Base-by-base conservation (phyloP, 1,284 basidiomycete genomes). In the Trichosporon sp. region DNA sequence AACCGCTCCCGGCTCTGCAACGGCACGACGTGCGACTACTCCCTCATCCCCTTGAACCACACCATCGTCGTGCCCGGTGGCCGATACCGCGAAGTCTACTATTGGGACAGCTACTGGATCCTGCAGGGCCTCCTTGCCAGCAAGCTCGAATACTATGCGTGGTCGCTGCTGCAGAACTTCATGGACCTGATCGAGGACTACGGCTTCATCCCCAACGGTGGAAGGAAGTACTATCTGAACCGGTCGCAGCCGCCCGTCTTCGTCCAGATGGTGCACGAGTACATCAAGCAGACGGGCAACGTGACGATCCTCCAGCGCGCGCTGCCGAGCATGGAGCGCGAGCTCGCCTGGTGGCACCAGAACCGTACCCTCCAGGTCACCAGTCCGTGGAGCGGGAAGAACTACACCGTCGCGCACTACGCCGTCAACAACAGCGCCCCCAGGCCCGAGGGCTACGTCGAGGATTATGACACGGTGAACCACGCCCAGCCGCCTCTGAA, bases 151-250 rank as follows among this genome's bases (percentile, higher is more conserved):
- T 86, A 87, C 71, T 87, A 92, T 66, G 92, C 88, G 69, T 92
- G 92, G 76, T 89, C 86, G 12, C 91, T 93, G 0, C 85, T 96
- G 37, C 89, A 92, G 76, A 96, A 96, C 85, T 95, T 97, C 78
- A 94, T 96, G 93, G 94, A 97, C 78, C 89, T 95, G 79, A 85
- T 97, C 67, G 89, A 91, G 46, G 83, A 63, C 1, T 83, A 82
- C 70, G 94, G 94, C 0, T 98, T 96, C 84, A 90, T 98, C 75
- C 94, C 94, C 1, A 98, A 97, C 78, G 95, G 95, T 12, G 94
- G 93, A 14, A 87, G 82, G 43, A 83, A 83, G 71, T 76, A 76
- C 54, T 80, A 96, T 83, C 84, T 96, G 74, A 89, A 96, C 79
- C 89, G 94, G 67, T 95, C 93, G 32, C 94, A 97, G 81, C 94